Evolutionary conservation across 345 rosid genomes (phyloP).

Genomic region (Gossypium arboreum): DNA sequence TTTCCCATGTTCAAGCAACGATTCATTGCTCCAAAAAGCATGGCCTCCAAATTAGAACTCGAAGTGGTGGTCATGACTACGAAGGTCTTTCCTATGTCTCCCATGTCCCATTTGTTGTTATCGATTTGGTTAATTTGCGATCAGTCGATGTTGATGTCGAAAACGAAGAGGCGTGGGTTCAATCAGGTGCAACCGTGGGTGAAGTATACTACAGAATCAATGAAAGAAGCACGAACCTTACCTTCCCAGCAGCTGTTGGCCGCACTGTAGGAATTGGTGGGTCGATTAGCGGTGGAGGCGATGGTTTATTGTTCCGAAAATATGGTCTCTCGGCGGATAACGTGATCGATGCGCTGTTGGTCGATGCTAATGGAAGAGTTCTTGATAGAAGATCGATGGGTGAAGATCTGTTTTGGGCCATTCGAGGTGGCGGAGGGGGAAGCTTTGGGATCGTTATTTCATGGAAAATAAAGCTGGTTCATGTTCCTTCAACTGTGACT

Average conservation of each 20-base stretch:
- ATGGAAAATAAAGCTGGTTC: neutral
- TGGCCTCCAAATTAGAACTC: no score
- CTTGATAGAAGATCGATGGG: neutral
- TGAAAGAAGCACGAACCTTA: neutral
- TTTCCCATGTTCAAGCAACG: no score
- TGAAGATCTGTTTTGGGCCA: neutral
- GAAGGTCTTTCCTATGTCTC: no score
- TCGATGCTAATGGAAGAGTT: neutral
- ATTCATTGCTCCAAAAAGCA: no score
- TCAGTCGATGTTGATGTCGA: no score
- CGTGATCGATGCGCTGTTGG: neutral
- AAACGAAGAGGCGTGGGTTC: neutral
- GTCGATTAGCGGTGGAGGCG: neutral
- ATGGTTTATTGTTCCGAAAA: neutral
- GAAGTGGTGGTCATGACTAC: no score
- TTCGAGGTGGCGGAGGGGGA: neutral
- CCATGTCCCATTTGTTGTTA: no score
- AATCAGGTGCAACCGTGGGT: neutral
- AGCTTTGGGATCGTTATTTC: neutral
- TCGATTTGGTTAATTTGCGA: no score
- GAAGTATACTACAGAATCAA: neutral
- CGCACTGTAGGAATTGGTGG: conserved; percentile 2
- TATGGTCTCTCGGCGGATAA: neutral
- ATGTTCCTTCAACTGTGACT: neutral
- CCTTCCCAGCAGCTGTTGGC: neutral